phyloP scores from a whole-genome alignment of 2,329 filamentous ascomycete genomes.

The Ophiocordyceps polyrhachis-furcata region DNA sequence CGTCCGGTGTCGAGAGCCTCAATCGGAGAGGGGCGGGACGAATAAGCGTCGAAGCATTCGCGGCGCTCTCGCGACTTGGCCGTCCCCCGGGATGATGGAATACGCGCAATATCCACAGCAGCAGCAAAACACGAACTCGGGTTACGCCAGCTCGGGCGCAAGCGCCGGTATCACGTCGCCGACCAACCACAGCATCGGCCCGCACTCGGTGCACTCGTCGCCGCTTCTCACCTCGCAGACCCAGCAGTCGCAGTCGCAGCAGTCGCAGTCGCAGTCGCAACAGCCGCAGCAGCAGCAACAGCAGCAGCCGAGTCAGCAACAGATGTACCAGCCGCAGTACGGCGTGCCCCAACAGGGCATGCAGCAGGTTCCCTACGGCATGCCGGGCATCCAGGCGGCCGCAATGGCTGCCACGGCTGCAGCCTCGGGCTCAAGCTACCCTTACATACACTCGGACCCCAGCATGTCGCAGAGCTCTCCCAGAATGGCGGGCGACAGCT shows the following conservation, averaged over 20 bases:
- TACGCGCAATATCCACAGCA: constrained; percentile 57
- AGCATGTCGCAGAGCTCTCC: constrained; percentile 56
- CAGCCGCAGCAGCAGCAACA: constrained; percentile 11
- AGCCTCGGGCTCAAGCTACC: constrained; percentile 64
- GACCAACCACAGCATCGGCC: constrained; percentile 48
- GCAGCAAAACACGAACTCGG: constrained; percentile 45
- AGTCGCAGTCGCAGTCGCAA: constrained; percentile 18
- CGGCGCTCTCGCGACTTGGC: constrained; percentile 6
- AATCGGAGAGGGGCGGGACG: constrained; percentile 2
- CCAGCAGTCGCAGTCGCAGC: constrained; percentile 19
- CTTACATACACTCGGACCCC: constrained; percentile 53
- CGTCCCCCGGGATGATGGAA: constrained; percentile 42
- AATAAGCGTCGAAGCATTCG: constrained; percentile 8
- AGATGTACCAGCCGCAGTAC: constrained; percentile 66
- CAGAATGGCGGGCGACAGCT: constrained; percentile 56
- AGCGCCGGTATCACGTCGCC: constrained; percentile 52
- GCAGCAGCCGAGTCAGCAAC: constrained; percentile 26
- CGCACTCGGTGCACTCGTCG: constrained; percentile 52
- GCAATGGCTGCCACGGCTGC: constrained; percentile 86
- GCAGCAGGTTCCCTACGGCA: constrained; percentile 48
- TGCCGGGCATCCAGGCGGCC: constrained; percentile 70
- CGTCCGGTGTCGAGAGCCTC: constrained; percentile 3
- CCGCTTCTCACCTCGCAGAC: constrained; percentile 67
- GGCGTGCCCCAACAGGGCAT: constrained; percentile 55
- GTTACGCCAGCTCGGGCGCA: constrained; percentile 40